Conservation (phyloP, 139 green algal genomes). For the Tetradesmus obliquus region DNA sequence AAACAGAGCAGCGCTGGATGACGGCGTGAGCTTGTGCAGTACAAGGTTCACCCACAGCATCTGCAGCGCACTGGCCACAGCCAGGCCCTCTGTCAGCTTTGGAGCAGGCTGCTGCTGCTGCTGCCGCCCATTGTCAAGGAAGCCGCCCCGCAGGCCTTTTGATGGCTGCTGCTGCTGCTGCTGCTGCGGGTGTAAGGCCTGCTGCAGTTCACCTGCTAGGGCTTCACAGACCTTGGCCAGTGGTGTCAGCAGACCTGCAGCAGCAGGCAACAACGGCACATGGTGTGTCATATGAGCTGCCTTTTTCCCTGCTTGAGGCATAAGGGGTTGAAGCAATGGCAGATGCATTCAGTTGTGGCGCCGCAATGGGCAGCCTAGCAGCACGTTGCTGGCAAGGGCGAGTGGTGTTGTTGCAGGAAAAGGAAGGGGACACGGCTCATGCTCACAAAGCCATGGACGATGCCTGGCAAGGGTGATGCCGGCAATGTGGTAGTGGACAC, state of each 20-base stretch:
- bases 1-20: not conserved
- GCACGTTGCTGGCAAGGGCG: no score
- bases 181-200: not conserved
- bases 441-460: no score
- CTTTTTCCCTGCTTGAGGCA: no score
- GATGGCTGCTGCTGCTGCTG: not conserved
- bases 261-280: not conserved
- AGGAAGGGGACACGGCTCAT: no score
- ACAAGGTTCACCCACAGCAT: not conserved
- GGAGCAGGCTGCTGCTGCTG: not conserved
- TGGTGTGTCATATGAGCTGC: no score
- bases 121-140: not conserved
- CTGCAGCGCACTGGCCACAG: not conserved
- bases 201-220: not conserved
- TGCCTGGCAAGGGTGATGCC: no score
- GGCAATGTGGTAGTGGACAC: no score
- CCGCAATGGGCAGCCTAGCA: no score
- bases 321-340: no score
- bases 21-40: not conserved
- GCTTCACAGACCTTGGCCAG: not conserved
- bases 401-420: no score
- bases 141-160: not conserved
- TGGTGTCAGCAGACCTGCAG: not conserved
- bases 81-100: not conserved
- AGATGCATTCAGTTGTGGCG: no score